Conservation (phyloP, 805 yeast species). For the Saitoella complicata region DNA sequence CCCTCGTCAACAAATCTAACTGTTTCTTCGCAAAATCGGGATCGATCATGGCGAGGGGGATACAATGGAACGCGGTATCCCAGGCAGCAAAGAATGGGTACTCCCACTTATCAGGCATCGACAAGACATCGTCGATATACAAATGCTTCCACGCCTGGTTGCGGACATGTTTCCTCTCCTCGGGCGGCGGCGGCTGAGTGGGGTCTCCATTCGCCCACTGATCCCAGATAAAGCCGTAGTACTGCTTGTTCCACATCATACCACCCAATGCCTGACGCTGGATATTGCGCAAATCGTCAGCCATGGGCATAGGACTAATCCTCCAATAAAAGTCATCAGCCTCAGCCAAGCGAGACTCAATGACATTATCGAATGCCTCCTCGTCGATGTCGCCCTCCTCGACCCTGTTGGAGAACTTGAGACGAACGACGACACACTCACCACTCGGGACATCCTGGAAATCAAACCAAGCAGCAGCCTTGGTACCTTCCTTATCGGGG, state of each 20-base stretch:
- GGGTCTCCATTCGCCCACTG: slow-evolving; percentile 86
- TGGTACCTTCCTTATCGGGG: slow-evolving; percentile 60
- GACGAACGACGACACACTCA: slow-evolving; percentile 71
- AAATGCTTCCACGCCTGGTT: slow-evolving; percentile 80
- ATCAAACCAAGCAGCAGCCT: slow-evolving; percentile 67
- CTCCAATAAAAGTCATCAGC: slow-evolving; percentile 90
- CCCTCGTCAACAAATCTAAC: slow-evolving; percentile 69
- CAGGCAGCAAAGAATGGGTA: slow-evolving; percentile 93
- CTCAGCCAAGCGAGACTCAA: slow-evolving; percentile 61
- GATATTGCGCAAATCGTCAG: slow-evolving; percentile 61
- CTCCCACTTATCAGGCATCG: slow-evolving; percentile 92
- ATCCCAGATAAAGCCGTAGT: slow-evolving; percentile 68
- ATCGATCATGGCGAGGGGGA: slow-evolving; percentile 85
- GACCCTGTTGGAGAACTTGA: slow-evolving; percentile 39
- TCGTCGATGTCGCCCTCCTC: slow-evolving; percentile 40
- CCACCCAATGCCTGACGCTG: slow-evolving; percentile 95
- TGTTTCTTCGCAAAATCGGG: slow-evolving; percentile 84
- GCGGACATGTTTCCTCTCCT: slow-evolving; percentile 70
- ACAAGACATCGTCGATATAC: slow-evolving; percentile 71
- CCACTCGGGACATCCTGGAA: slow-evolving; percentile 78
- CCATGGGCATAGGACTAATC: slow-evolving; percentile 67
- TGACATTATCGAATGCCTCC: slow-evolving; percentile 50
- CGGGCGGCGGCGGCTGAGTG: slow-evolving; percentile 52
- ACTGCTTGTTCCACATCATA: slow-evolving; percentile 83
- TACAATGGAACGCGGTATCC: slow-evolving; percentile 92